A percentile compares a stretch with the other conserved stretches of the same genome.
phyloP scores from a whole-genome alignment of 2,329 filamentous ascomycete genomes.

The Clarireedia sp. region DNA sequence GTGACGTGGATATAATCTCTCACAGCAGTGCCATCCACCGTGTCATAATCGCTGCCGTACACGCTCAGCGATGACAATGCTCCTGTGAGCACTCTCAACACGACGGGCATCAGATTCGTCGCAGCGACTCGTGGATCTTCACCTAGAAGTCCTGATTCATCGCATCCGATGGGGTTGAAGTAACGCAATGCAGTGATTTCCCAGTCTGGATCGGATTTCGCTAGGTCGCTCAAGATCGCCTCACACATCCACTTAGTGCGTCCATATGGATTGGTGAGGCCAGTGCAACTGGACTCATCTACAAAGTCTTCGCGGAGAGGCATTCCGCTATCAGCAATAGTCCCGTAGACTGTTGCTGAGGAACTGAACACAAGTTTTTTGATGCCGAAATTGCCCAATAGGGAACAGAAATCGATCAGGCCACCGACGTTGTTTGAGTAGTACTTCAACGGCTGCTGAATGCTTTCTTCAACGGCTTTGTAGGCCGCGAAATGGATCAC shows the following conservation, averaged over 20 bases:
- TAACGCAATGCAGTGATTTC: constrained; percentile 56
- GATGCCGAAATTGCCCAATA: constrained; percentile 51
- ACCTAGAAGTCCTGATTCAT: constrained; percentile 54
- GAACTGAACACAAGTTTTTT: constrained; percentile 62
- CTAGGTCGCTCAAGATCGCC: constrained; percentile 55
- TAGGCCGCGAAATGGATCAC: constrained; percentile 65
- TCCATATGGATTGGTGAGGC: constrained; percentile 58
- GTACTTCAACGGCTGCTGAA: constrained; percentile 51
- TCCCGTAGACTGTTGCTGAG: constrained; percentile 59
- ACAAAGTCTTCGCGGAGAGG: constrained; percentile 47
- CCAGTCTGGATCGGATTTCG: constrained; percentile 52
- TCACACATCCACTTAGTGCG: constrained; percentile 62
- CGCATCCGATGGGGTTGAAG: constrained; percentile 61
- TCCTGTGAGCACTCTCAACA: constrained; percentile 53
- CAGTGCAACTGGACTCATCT: constrained; percentile 41
- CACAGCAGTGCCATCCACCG: constrained; percentile 56
- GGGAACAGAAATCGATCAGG: constrained; percentile 49
- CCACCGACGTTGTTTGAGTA: constrained; percentile 62
- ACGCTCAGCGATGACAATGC: constrained; percentile 46
- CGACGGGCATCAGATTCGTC: constrained; percentile 57
- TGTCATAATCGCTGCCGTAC: constrained; percentile 59
- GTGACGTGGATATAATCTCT: constrained; percentile 62
- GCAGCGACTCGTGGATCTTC: constrained; percentile 55
- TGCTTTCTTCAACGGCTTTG: constrained; percentile 49
- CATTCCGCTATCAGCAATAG: constrained; percentile 40